Evolutionary conservation across 768 basidiomycete species (phyloP), one percentile per base, ranked within the genome.

Genomic region (Mycena rosella): DNA sequence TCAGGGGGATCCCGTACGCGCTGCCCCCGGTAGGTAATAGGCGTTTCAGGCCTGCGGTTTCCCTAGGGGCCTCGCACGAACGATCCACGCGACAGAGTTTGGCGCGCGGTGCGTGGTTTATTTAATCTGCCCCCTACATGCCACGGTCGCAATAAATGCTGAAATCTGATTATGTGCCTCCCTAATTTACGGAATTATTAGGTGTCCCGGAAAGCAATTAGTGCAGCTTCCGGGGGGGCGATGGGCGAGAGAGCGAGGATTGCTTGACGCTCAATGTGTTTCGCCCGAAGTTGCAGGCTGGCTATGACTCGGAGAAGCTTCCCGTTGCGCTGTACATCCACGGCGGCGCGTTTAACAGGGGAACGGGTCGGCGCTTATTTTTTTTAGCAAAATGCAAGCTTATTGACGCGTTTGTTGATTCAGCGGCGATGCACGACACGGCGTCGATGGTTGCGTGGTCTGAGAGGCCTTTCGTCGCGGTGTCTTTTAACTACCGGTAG

Each of bases 201-300:
- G 29, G 29, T 58, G 27, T 29, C 56, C 17, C n/a, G 42, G 42
- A 44, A 44, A 44, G 42, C 42, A 44, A 13, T n/a, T 44, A 13
- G 20, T 44, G 3, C 42, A 44, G 20, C 42, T 44, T 6, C 42
- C 42, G 42, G 56, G 56, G n/a, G 10, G n/a, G 42, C 30, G 56
- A 24, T 44, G 42, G 56, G 44, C 11, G 10, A 44, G 56, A 58
- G 30, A 58, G 56, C 27, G 56, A 58, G 29, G 56, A 58, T 29
- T 58, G 56, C n/a, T 32, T 58, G 56, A 58, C 56, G 27, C 44
- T 58, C n/a, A 58, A 58, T 45, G 56, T 58, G 10, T 58, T 58
- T 47, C 56, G 56, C 2, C 56, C 56, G 27, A 15, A 47, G 20
- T 7, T 47, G 5, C 54, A 42, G 40, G 14, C 44, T 15, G 29